Conservation (phyloP, 331 rosid genomes). For the Ulmus americana region DNA sequence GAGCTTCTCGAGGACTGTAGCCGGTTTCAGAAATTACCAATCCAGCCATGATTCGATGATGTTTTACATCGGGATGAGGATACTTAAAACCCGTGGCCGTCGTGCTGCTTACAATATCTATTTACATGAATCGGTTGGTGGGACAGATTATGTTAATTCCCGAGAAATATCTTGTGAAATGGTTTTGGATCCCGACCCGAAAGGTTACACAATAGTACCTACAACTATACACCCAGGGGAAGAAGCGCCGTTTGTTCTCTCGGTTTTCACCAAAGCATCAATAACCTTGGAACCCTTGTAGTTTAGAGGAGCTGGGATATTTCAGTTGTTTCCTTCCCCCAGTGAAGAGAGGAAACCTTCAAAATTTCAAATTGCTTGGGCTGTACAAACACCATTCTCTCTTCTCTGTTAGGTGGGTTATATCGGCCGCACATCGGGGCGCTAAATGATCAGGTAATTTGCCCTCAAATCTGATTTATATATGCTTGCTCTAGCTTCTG, state of each 20-base stretch:
- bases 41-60: conserved; percentile 93
- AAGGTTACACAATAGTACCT: conserved; percentile 97
- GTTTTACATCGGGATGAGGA: conserved; percentile 99
- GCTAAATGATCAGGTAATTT: conserved; percentile 31
- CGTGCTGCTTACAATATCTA: conserved; percentile 93
- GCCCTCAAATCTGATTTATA: not conserved
- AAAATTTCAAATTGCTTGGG: conserved; percentile 48
- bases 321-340: conserved; percentile 23
- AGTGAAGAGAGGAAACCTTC: conserved; percentile 28
- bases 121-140: conserved; percentile 96
- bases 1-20: conserved; percentile 93
- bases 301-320: conserved; percentile 23
- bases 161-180: conserved; percentile 98
- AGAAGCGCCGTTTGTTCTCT: conserved; percentile 98
- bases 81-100: conserved; percentile 92
- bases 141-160: conserved; percentile 94
- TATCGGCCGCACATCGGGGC: conserved; percentile 13
- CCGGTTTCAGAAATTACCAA: conserved; percentile 95
- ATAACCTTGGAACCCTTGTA: conserved; percentile 78
- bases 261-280: conserved; percentile 96
- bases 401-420: conserved; percentile 22
- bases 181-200: conserved; percentile 99
- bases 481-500: not conserved
- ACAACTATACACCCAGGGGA: conserved; percentile 98
- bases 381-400: conserved; percentile 29